Evolutionary conservation across 495 filamentous ascomycete species (phyloP).

Genomic region (Lepraria neglecta): DNA sequence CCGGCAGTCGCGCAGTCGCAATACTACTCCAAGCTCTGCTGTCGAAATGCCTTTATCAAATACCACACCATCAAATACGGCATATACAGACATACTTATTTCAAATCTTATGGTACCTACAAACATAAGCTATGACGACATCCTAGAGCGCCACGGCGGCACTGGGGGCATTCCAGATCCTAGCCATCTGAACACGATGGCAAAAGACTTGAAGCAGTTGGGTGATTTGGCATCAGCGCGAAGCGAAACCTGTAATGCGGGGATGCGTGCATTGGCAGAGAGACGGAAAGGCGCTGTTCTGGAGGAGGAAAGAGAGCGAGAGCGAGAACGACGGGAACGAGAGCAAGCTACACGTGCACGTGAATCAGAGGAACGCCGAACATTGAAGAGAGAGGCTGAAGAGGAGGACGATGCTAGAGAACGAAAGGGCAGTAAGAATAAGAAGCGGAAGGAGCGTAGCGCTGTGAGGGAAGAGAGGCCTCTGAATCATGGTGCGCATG

Average conservation of each 20-base stretch:
- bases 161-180: conserved; percentile 66
- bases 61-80: conserved; percentile 47
- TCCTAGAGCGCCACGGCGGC: conserved; percentile 61
- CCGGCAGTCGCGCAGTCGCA: conserved; percentile 73
- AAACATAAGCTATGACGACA: conserved; percentile 60
- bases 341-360: conserved; percentile 36
- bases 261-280: conserved; percentile 63
- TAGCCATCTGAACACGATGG: conserved; percentile 61
- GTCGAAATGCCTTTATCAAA: conserved; percentile 44
- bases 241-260: conserved; percentile 58
- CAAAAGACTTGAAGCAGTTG: conserved; percentile 59
- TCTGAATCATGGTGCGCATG: conserved; percentile 56
- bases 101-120: conserved; percentile 54
- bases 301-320: conserved; percentile 45
- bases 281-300: conserved; percentile 51
- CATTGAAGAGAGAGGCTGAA: conserved; percentile 41
- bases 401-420: conserved; percentile 46
- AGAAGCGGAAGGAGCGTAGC: conserved; percentile 48
- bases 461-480: conserved; percentile 51
- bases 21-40: conserved; percentile 70
- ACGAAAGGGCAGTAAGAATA: conserved; percentile 42
- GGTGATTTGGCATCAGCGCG: conserved; percentile 59
- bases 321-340: conserved; percentile 23
- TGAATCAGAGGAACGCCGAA: conserved; percentile 39
- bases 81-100: conserved; percentile 55